Base-by-base conservation (phyloP, 2,329 filamentous ascomycete genomes). In the Corynespora cassiicola region DNA sequence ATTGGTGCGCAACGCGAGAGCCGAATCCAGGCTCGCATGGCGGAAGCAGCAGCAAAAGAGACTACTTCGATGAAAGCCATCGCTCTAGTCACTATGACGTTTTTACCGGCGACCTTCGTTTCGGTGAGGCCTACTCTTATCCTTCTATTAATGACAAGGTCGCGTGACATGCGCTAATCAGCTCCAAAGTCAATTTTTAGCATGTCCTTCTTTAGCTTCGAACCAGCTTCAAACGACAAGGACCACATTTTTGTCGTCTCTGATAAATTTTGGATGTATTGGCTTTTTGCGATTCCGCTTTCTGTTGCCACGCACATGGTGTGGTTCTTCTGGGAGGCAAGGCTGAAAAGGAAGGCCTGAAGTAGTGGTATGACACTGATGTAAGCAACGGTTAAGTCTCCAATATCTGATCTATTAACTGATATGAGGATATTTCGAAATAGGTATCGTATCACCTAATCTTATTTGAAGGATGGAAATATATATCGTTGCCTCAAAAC, bases 1-100 rank as follows among this genome's bases (percentile, higher is more conserved):
- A 28, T 20, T 7, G 48, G 37, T 20, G 49, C 52, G 3, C 52
- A 55, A 22, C 31, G 42, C 15, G 44, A 55, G 24, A 55, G 47
- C 32, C 50, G 28, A 36, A 27, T 51, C 9, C 44, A 51, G 18
- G 19, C 51, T 33, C 46, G 24, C 8, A 53, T 55, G 37, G 52
- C 46, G 27, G 39, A 52, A 29, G 49, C 48, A 39, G 46, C 52
- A 4, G 49, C 34, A 23, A 50, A 38, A 30, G 56, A 59, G 19
- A 36, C 47, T 5, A 39, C 50, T 15, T 41, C 46, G 20, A 58
- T 56, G 54, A 52, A 47, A 25, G 42, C 46, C 3, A 56, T 58
- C n/a, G 50, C 52, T 20, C 36, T 52, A 7, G 45, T 58, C 19
- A 54, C 50, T 7, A 50, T 56, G 43, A 39, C 51, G n/a, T 58